Base-by-base conservation (phyloP, 306 rosid species). In the Luffa aegyptiaca region DNA sequence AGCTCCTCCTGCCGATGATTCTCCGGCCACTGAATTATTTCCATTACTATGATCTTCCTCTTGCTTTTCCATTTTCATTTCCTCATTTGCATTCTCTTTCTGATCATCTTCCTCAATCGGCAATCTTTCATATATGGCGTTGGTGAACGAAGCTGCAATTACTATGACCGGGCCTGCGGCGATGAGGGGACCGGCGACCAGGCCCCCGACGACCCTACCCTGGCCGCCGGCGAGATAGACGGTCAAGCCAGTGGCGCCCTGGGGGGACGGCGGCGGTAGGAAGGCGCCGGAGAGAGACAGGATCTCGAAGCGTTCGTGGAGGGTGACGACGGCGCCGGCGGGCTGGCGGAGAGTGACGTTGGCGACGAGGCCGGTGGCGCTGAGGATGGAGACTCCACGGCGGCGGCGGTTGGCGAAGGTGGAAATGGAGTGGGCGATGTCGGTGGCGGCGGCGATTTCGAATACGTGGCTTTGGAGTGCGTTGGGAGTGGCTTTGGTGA, bases 191-290 rank as follows among this genome's bases (percentile, higher is more conserved):
- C 99, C 99, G 0, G 80, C 84, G 11, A 95, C 97, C 1, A 84
- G 64, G 0, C 99, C 97, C 0, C 97, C 99, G 0, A 95, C 89
- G 0, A 95, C 90, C 76, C 90, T 96, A 1, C 99, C 99, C 46
- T 95, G 92, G 1, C 84, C 92, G 0, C 97, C 97, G 0, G 90
- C 86, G 0, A 93, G 66, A 77, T 91, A 95, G 39, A 91, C 96
- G 0, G 96, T 85, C 6, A 95, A 56, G 1, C 94, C 92, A 0
- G 88, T 84, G 0, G 97, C 89, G 21, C 91, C 93, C 0, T 90
- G 93, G 0, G 97, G 99, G 3, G 93, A 89, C 0, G 99, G 99
- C 6, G 93, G 75, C 1, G 99, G 99, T 21, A 93, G 74, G 51
- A 93, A 90, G 0, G 97, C 93, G 0, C 99, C 99, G 0, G 90